A percentile compares a stretch with the other conserved stretches of the same genome.
Conservation (phyloP, 345 rosid genomes). For the Gossypioides kirkii region DNA sequence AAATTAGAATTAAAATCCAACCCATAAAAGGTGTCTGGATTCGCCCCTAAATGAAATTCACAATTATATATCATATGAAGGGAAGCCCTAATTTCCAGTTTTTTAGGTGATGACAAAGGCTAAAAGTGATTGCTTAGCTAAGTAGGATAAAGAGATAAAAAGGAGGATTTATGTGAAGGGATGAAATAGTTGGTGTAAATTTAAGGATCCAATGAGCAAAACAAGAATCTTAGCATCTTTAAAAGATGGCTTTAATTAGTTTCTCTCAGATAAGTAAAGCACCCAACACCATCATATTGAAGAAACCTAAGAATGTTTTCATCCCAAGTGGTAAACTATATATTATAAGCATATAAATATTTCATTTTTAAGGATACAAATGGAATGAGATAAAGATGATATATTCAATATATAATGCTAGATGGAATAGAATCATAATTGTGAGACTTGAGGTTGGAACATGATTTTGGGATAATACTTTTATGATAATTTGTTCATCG, state of each 20-base stretch:
- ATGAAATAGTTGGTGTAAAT: conserved; percentile 28
- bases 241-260: conserved; percentile 4
- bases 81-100: neutral
- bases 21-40: no score
- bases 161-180: conserved; percentile 19
- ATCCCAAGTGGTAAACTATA: neutral
- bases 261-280: conserved; percentile 11
- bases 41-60: no score
- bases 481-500: no score
- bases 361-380: neutral
- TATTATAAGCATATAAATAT: no score
- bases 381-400: neutral
- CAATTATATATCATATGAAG: no score
- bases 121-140: no score
- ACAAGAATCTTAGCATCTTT: conserved; percentile 35
- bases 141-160: neutral
- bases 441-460: neutral
- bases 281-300: conserved; percentile 5
- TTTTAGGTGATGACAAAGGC: no score
- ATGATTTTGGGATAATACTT: neutral
- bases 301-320: conserved; percentile 7
- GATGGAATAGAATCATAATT: neutral
- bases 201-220: conserved; percentile 21
- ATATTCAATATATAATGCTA: neutral
- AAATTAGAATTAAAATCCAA: neutral